Evolutionary conservation across 139 green algal species (phyloP), one percentile per base, ranked within the genome.

Genomic region (Marvania coccoides): DNA sequence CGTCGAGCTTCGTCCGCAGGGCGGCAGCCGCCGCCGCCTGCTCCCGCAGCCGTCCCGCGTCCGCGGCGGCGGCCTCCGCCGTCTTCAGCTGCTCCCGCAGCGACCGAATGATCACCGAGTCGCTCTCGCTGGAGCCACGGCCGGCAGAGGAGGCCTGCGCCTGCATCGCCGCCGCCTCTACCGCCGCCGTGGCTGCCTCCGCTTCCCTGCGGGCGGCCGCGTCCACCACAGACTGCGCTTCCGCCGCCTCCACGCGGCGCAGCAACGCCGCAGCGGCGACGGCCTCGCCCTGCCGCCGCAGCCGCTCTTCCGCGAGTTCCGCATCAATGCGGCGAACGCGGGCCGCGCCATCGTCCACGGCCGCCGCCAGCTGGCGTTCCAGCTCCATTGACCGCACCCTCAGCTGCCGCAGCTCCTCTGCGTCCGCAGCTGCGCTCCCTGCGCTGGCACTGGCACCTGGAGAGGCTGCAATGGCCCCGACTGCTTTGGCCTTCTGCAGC

Each of bases 1-100:
- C 15, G 23, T 69, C 56, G 6, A 77, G 63, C 65, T 73, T 47
- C 60, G 68, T 58, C 2, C 59, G 58, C 35, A 75, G 48, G 35
- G 62, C 56, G 15, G n/a, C 23, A 63, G 24, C 24, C 8, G 5
- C 37, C 47, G 24, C 38, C 57, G 61, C 69, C 48, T 71, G 61
- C 58, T 76, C 58, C 47, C 47, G 64, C 31, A 76, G 69, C 6
- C 39, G 26, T 6, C 46, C 47, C 19, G 51, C 69, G 47, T 76
- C 61, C 4, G 37, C 60, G 13, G 48, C 61, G 29, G 58, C 37
- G 19, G 28, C 37, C 64, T 76, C 69, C 47, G 57, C 39, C 19
- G 45, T 39, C 47, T 23, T 14, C 31, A 72, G 53, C 42, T 72
- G 54, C 39, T 64, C 42, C 9, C 63, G 35, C 39, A 73, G 63